Evolutionary conservation across 176 grass and related monocot genomes (phyloP).

Genomic region (Bolboschoenus planiculmis): DNA sequence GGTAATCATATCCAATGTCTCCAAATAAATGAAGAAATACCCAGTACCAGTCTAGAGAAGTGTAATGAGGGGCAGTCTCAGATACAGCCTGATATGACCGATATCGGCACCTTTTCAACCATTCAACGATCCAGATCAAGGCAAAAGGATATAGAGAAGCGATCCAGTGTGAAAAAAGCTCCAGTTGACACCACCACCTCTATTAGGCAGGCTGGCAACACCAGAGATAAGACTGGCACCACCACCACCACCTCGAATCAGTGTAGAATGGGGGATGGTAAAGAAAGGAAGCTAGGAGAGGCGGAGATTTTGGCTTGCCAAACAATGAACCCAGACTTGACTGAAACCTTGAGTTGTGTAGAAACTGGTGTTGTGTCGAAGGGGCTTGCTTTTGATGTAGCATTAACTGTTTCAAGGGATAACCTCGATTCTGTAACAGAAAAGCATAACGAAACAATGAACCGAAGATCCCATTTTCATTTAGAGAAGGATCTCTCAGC

Average conservation of each 20-base stretch:
- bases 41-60: conserved; percentile 27
- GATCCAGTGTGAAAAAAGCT: conserved; percentile 19
- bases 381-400: background rate
- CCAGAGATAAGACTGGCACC: background rate
- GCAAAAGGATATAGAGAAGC: conserved; percentile 37
- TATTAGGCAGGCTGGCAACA: background rate
- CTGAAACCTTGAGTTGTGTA: background rate
- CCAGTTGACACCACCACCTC: conserved; percentile 16
- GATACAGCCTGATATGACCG: conserved; percentile 25
- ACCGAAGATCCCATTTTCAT: background rate
- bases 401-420: background rate
- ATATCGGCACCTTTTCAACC: conserved; percentile 32
- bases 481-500: background rate
- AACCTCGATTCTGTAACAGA: background rate
- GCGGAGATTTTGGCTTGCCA: background rate
- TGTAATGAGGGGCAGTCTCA: conserved; percentile 23
- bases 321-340: background rate
- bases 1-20: conserved; percentile 24
- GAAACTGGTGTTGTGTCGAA: background rate
- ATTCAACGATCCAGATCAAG: conserved; percentile 64
- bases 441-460: background rate
- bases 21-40: conserved; percentile 21
- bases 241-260: conserved; percentile 5
- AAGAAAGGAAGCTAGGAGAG: background rate
- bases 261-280: background rate